Evolutionary conservation across 352 stramenopile species (phyloP), one percentile per base, ranked within the genome.

Genomic region (Pythium phragmiticola): DNA sequence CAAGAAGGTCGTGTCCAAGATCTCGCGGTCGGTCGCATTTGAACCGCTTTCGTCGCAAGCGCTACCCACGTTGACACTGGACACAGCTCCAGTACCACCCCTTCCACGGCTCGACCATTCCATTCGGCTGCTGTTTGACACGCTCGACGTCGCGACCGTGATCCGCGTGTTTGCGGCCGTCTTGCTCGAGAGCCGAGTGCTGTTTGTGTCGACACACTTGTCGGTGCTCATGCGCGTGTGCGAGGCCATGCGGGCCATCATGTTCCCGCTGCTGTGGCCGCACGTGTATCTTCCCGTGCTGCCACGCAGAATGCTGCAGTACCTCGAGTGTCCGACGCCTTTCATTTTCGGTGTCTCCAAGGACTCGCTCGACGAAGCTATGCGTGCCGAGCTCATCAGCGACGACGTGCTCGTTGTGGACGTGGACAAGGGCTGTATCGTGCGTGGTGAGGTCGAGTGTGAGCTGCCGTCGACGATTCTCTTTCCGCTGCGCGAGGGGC

Each of bases 251-350:
- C 83, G 84, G 50, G 74, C 84, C 26, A 77, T 97, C n/a, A 87
- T 96, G 77, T 89, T 89, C 37, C 89, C 89, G 6, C 62, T 97
- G 17, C 70, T 84, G 17, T 97, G 89, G 89, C 86, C 88, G 26
- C 89, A 97, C 56, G 84, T 95, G 45, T 97, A 95, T 65, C 66
- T 92, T 7, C 88, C 85, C 0, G 75, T 96, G 42, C 73, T 96
- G 28, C 88, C 88, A 3, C 77, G 73, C 8, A 73, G 78, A 53
- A 89, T 95, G 81, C 70, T 93, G 17, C 82, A 90, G 70, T 94
- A 90, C 55, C 74, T 95, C 17, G 83, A 95, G 54, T 95, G 87
- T 52, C 87, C 87, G 3, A 95, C 87, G 2, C 87, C 87, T 17
- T 95, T 92, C 63, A 88, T 95, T 55, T 91, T 95, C 60, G 87